Conservation (phyloP, 345 rosid genomes). For the Litchi chinensis region DNA sequence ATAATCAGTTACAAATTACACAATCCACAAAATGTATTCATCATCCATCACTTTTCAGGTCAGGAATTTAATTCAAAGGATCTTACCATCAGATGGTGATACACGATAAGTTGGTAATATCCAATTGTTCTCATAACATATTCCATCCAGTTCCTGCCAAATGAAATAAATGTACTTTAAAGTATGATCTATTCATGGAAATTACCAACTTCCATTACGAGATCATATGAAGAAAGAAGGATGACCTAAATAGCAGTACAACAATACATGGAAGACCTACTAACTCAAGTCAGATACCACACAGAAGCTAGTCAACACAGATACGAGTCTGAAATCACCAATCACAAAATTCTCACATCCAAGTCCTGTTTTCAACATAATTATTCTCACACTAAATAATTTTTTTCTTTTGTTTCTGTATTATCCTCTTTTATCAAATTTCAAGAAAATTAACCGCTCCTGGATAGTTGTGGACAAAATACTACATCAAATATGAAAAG, state of each 20-base stretch:
- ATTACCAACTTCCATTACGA: neutral
- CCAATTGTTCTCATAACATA: constrained; percentile 61
- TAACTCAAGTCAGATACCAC: neutral
- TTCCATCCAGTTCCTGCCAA: constrained; percentile 61
- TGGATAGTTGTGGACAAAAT: neutral
- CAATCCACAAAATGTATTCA: neutral
- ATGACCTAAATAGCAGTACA: neutral
- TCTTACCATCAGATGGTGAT: constrained; percentile 56
- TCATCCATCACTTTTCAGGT: too few species aligned
- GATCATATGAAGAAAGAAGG: neutral
- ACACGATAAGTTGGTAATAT: constrained; percentile 58
- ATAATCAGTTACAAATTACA: neutral
- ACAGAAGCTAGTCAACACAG: neutral
- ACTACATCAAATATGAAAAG: neutral
- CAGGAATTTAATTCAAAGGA: constrained; percentile 9
- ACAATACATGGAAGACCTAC: neutral
- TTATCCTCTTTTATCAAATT: neutral
- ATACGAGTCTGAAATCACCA: neutral
- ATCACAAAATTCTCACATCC: neutral
- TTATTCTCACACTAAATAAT: neutral
- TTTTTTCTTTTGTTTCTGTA: too few species aligned
- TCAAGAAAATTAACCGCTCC: neutral
- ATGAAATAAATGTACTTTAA: neutral
- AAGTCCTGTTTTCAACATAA: neutral
- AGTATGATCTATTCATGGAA: neutral